phyloP scores from a whole-genome alignment of 371 early-diverging fungal species.

The Haplosporangium sp. region DNA sequence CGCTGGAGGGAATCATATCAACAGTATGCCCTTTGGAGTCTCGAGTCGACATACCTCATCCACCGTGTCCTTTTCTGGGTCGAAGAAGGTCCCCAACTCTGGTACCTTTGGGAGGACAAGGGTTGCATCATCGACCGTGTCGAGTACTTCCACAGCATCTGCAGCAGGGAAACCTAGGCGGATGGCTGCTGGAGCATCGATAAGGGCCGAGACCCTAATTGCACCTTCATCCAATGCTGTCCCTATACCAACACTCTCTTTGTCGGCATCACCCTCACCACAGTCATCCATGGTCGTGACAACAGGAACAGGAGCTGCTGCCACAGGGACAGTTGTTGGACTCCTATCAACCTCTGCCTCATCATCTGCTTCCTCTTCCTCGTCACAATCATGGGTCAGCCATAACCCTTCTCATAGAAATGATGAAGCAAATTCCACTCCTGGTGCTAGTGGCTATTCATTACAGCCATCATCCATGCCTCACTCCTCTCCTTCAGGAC shows the following conservation, averaged over 20 bases:
- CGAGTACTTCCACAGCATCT: slow-evolving; percentile 2
- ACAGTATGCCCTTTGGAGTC: slow-evolving; percentile 16
- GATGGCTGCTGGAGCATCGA: slow-evolving; percentile 50
- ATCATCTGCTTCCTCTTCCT: slow-evolving; percentile 40
- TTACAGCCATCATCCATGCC: background rate
- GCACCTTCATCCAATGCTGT: slow-evolving; percentile 7
- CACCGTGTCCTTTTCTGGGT: slow-evolving; percentile 3
- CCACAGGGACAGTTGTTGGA: slow-evolving; percentile 10
- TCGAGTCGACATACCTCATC: slow-evolving; percentile 4
- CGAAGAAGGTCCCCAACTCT: slow-evolving; percentile 3
- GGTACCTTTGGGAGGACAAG: background rate
- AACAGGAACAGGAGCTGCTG: background rate
- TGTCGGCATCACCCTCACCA: slow-evolving; percentile 13
- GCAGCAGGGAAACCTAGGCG: slow-evolving; percentile 27
- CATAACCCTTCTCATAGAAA: slow-evolving; percentile 11
- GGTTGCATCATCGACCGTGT: slow-evolving; percentile 5
- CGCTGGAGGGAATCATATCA: slow-evolving; percentile 30
- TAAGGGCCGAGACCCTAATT: slow-evolving; percentile 16
- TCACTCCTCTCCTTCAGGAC: background rate
- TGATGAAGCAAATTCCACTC: too few relatives aligned
- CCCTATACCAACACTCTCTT: slow-evolving; percentile 22
- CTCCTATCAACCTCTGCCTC: slow-evolving; percentile 39
- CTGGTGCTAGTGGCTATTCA: slow-evolving; percentile 1
- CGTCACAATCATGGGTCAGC: slow-evolving; percentile 40
- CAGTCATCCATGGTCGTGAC: slow-evolving; percentile 2